Conservation (phyloP, 495 filamentous ascomycete species). For the Tuber magnatum region DNA sequence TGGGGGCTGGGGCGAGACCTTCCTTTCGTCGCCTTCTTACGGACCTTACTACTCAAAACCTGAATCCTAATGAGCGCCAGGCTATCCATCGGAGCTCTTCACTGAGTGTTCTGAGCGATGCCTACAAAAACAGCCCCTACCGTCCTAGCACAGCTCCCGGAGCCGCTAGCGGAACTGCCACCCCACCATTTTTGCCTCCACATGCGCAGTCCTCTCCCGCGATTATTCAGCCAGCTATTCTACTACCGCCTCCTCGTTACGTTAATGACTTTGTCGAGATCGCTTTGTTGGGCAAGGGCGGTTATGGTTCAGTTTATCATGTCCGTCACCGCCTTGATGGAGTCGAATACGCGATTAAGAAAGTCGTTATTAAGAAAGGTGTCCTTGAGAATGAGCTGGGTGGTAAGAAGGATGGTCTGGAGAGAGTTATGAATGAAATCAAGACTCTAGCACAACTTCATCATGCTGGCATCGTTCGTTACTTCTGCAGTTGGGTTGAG, state of each 20-base stretch:
- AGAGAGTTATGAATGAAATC: slow-evolving; percentile 51
- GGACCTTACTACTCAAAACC: slow-evolving; percentile 1
- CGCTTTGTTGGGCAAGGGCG: slow-evolving; percentile 46
- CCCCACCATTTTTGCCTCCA: slow-evolving; percentile 7
- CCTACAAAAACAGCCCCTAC: slow-evolving; percentile 9
- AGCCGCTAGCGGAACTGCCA: slow-evolving; percentile 14
- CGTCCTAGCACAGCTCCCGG: slow-evolving; percentile 26
- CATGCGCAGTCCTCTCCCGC: not conserved
- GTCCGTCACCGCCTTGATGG: slow-evolving; percentile 50
- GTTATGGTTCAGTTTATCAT: slow-evolving; percentile 51
- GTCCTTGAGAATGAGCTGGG: slow-evolving; percentile 42
- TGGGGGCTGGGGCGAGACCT: slow-evolving; percentile 8
- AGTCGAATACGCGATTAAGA: slow-evolving; percentile 51
- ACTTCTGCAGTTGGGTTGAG: slow-evolving; percentile 52
- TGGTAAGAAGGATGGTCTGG: slow-evolving; percentile 43
- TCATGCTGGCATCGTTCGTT: slow-evolving; percentile 51
- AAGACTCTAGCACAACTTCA: slow-evolving; percentile 51
- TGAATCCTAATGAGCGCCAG: slow-evolving; percentile 2
- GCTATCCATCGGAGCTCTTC: slow-evolving; percentile 26
- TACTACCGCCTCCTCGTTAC: slow-evolving; percentile 21
- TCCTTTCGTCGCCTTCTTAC: slow-evolving; percentile 21
- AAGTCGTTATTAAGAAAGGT: slow-evolving; percentile 49
- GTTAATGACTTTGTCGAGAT: slow-evolving; percentile 25
- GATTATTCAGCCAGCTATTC: slow-evolving; percentile 7
- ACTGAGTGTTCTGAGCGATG: slow-evolving; percentile 24